phyloP scores from a whole-genome alignment of 164 flowering plant genomes.

The Piper longum region DNA sequence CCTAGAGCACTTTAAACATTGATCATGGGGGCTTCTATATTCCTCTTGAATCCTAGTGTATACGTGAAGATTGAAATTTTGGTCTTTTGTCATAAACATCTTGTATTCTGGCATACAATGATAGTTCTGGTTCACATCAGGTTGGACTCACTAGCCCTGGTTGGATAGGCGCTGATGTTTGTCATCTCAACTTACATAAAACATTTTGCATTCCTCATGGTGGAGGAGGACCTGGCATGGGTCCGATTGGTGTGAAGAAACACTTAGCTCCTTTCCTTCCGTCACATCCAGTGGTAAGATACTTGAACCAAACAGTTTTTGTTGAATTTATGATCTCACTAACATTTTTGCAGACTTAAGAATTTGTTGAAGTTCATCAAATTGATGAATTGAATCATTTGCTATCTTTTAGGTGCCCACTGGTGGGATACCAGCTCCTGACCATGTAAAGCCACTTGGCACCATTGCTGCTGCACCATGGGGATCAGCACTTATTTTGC shows the following conservation, averaged over 20 bases:
- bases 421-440: slow-evolving; percentile 85
- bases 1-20: not conserved
- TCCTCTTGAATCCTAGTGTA: not conserved
- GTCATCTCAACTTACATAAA: slow-evolving; percentile 98
- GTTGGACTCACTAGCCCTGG: slow-evolving; percentile 98
- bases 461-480: slow-evolving; percentile 96
- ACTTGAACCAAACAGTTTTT: not conserved
- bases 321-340: not conserved
- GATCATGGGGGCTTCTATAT: not conserved
- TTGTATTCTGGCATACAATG: too few relatives aligned
- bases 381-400: slow-evolving; percentile 1
- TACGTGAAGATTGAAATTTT: not conserved
- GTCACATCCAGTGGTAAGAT: slow-evolving; percentile 94
- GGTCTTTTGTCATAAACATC: not conserved
- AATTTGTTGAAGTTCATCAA: not conserved
- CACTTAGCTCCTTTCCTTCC: slow-evolving; percentile 96
- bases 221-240: slow-evolving; percentile 99
- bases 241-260: slow-evolving; percentile 99
- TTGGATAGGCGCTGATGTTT: slow-evolving; percentile 95
- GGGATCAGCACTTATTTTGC: slow-evolving; percentile 98
- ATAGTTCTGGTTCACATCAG: slow-evolving; percentile 20
- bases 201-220: slow-evolving; percentile 99
- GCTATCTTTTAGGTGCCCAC: slow-evolving; percentile 54
- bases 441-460: slow-evolving; percentile 63
- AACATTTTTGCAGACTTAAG: not conserved